Percentiles rank a stretch among this genome's conserved stretches.
Evolutionary conservation across 495 filamentous ascomycete species (phyloP).

Genomic region (Jackrogersella minutella): DNA sequence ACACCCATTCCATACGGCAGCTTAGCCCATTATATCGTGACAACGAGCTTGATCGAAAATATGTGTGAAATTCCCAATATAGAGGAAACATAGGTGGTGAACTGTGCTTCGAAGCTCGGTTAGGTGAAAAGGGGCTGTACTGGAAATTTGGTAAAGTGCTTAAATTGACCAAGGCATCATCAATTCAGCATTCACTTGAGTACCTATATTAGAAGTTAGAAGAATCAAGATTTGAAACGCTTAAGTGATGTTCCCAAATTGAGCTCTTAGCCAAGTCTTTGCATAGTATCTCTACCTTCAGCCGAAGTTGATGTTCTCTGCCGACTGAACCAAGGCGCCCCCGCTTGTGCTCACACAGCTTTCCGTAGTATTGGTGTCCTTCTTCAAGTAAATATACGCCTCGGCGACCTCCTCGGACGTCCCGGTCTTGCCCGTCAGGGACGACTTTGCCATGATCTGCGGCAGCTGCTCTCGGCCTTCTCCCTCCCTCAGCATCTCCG

Average conservation of each 20-base stretch:
- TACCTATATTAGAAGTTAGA: too few species aligned
- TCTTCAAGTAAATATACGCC: slow-evolving; percentile 66
- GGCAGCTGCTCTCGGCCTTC: slow-evolving; percentile 42
- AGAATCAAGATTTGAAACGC: neutral
- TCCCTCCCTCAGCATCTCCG: slow-evolving; percentile 51
- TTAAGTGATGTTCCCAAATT: neutral
- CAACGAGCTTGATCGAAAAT: too few species aligned
- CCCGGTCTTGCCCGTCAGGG: slow-evolving; percentile 55
- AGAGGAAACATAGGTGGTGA: too few species aligned
- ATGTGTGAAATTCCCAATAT: too few species aligned
- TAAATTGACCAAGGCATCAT: too few species aligned
- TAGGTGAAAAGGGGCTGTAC: too few species aligned
- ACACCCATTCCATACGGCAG: too few species aligned
- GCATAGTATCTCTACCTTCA: neutral
- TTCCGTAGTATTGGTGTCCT: slow-evolving; percentile 62
- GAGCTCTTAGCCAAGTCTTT: neutral
- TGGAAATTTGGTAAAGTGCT: too few species aligned
- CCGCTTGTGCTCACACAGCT: slow-evolving; percentile 21
- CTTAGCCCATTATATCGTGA: too few species aligned
- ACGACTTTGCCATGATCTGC: slow-evolving; percentile 36
- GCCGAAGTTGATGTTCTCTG: neutral
- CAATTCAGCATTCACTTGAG: too few species aligned
- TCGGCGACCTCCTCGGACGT: slow-evolving; percentile 63
- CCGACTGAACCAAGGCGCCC: slow-evolving; percentile 13
- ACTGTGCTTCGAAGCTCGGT: too few species aligned